Evolutionary conservation across 495 filamentous ascomycete genomes (phyloP), one percentile per base, ranked within the genome.

Genomic region (Aspergillus asperescens): DNA sequence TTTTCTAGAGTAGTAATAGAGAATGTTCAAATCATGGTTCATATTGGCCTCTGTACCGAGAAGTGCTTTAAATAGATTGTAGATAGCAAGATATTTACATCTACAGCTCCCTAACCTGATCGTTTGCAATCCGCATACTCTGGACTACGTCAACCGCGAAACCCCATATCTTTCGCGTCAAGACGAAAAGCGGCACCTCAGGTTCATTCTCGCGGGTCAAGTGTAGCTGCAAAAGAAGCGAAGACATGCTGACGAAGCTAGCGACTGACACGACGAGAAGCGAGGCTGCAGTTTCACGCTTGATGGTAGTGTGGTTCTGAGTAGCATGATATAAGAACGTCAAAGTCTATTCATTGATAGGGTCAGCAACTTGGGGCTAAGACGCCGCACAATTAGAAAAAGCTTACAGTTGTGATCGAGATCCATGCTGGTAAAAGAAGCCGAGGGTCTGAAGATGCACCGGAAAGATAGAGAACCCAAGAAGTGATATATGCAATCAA

Each of bases 361-460:
- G 13, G 27, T 40, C 12, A 39, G 31, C 27, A 52, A 16, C 47
- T 23, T 31, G 29, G 12, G 6, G 31, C 38, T 44, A 16, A 48
- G 32, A 32, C 15, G 22, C 2, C 7, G 10, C 20, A 29, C 7
- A 3, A n/a, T 5, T 27, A 4, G 29, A n/a, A 5, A 27, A 9
- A 22, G 65, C 74, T 37, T 71, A 88, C 87, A 34, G 82, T 89
- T 44, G 88, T 85, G 48, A 95, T 92, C 43, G 82, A 83, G 48
- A 95, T 85, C 88, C 89, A 93, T 19, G 88, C 87, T 19, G 87
- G 87, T 4, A 93, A 73, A n/a, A 93, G 79, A 52, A 89, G 78
- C 22, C 86, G 81, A 0, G 86, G 84, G 63, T 90, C 87, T 43
- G 84, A 81, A 16, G 81, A 82, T 52, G 84, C 88, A 42, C 85